These are phyloP conservation scores for Globisporangium irregulare DNA, from an alignment of 352 stramenopile species.

Conservation along the genomic window DNA sequence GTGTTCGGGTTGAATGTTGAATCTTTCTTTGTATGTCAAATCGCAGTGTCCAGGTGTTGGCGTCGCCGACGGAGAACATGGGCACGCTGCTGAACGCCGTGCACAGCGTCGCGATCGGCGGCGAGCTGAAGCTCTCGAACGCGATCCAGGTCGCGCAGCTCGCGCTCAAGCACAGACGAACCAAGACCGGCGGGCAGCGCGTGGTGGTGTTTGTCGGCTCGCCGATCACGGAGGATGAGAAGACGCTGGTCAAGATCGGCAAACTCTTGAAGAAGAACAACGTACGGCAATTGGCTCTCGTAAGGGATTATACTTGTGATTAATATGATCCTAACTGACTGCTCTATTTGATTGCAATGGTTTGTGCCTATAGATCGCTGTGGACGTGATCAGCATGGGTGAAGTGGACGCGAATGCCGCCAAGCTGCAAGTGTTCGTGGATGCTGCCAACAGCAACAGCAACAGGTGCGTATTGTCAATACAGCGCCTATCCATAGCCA, in stretches of 20 bases:
- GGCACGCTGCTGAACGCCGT: conserved; percentile 95
- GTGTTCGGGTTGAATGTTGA: conserved; percentile 3
- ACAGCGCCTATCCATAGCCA: neutral
- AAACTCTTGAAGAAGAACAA: conserved; percentile 99
- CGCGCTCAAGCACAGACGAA: conserved; percentile 97
- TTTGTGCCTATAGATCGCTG: conserved; percentile 77
- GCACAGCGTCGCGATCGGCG: conserved; percentile 89
- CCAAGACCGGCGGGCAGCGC: conserved; percentile 94
- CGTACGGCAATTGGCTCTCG: conserved; percentile 28
- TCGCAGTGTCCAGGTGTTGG: conserved; percentile 90
- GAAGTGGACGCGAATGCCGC: conserved; percentile 90
- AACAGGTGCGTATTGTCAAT: conserved; percentile 43
- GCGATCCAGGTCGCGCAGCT: conserved; percentile 96
- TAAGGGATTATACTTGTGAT: neutral
- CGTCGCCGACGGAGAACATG: conserved; percentile 97
- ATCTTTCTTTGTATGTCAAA: conserved; percentile 5
- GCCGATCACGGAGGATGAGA: conserved; percentile 90
- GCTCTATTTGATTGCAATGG: neutral
- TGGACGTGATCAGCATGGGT: conserved; percentile 98
- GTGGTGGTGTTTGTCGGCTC: conserved; percentile 98
- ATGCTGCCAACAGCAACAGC: conserved; percentile 93
- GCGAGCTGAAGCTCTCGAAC: conserved; percentile 92
- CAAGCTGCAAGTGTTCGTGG: conserved; percentile 90
- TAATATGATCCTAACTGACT: neutral
- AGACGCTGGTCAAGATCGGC: conserved; percentile 92